Evolutionary conservation across 1,284 basidiomycete species (phyloP).

Genomic region (Sporisorium scitamineum): DNA sequence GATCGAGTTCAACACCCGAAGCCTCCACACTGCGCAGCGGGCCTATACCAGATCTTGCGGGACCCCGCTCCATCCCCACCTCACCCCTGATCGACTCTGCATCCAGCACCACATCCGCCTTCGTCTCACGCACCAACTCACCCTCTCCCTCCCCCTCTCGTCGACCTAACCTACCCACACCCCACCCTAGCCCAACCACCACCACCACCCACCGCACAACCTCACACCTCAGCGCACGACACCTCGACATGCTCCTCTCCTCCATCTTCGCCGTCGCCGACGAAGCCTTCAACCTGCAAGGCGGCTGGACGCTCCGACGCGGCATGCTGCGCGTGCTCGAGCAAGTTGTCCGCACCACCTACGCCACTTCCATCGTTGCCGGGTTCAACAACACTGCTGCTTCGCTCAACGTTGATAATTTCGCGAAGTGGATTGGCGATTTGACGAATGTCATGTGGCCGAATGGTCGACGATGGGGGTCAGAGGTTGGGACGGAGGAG

Average conservation of each 20-base stretch:
- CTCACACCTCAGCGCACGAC: slow-evolving; percentile 44
- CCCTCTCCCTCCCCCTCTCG: slow-evolving; percentile 34
- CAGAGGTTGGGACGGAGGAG: slow-evolving; percentile 26
- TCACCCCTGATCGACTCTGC: slow-evolving; percentile 29
- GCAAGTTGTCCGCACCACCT: slow-evolving; percentile 66
- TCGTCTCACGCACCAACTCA: slow-evolving; percentile 43
- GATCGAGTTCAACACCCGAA: slow-evolving; percentile 1
- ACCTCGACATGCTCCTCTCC: slow-evolving; percentile 67
- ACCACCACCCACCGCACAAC: neutral
- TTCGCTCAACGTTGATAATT: slow-evolving; percentile 51
- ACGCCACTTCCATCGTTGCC: slow-evolving; percentile 60
- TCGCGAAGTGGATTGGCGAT: slow-evolving; percentile 57
- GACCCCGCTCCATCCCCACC: slow-evolving; percentile 1
- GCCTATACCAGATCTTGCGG: slow-evolving; percentile 9
- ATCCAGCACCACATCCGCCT: slow-evolving; percentile 29
- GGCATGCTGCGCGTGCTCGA: slow-evolving; percentile 69
- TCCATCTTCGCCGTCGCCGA: slow-evolving; percentile 68
- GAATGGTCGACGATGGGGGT: slow-evolving; percentile 37
- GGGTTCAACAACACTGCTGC: slow-evolving; percentile 61
- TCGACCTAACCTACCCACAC: slow-evolving; percentile 1
- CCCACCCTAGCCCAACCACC: neutral
- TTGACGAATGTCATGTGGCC: slow-evolving; percentile 65
- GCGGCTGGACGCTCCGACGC: slow-evolving; percentile 67
- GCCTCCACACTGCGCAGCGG: neutral
- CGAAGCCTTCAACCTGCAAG: slow-evolving; percentile 68